A percentile compares a stretch with the other conserved stretches of the same genome.
phyloP scores from a whole-genome alignment of 495 filamentous ascomycete species.

The Lasiosphaeria ovina region DNA sequence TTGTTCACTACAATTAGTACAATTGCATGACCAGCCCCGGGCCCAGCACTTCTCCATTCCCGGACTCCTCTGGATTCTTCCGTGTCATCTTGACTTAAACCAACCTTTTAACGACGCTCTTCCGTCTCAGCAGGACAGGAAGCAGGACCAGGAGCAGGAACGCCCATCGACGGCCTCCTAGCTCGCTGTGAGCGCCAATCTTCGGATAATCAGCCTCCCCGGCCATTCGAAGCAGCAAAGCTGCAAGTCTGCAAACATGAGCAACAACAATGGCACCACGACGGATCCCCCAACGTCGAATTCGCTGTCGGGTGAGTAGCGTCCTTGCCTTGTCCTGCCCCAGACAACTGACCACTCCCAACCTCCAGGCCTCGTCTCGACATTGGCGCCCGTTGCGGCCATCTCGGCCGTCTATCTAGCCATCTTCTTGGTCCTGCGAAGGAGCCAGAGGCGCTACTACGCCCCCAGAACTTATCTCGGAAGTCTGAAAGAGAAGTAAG shows the following conservation, averaged over 20 bases:
- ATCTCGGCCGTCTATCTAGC: slow-evolving; percentile 61
- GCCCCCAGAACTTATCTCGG: slow-evolving; percentile 86
- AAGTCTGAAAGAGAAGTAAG: slow-evolving; percentile 62
- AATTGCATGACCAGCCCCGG: too few relatives aligned
- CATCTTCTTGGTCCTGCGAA: slow-evolving; percentile 76
- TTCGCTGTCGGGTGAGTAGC: slow-evolving; percentile 29
- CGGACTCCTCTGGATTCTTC: too few relatives aligned
- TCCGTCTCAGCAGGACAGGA: too few relatives aligned
- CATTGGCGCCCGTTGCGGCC: slow-evolving; percentile 67
- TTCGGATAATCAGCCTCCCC: too few relatives aligned
- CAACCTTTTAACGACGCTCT: too few relatives aligned
- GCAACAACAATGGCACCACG: not conserved
- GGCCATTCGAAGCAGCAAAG: not conserved
- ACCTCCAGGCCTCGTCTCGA: slow-evolving; percentile 58
- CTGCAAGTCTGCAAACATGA: not conserved
- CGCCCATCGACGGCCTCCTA: too few relatives aligned
- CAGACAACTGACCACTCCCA: not conserved
- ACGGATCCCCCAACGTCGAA: slow-evolving; percentile 8
- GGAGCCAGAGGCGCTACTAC: slow-evolving; percentile 72
- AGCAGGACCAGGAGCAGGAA: too few relatives aligned
- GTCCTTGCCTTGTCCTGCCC: not conserved
- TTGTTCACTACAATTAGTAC: not conserved
- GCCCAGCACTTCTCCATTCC: too few relatives aligned
- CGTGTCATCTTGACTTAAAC: too few relatives aligned
- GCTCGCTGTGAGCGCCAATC: too few relatives aligned